Base-by-base conservation (phyloP, 2,329 filamentous ascomycete genomes). In the Botryosphaeria agaves region DNA sequence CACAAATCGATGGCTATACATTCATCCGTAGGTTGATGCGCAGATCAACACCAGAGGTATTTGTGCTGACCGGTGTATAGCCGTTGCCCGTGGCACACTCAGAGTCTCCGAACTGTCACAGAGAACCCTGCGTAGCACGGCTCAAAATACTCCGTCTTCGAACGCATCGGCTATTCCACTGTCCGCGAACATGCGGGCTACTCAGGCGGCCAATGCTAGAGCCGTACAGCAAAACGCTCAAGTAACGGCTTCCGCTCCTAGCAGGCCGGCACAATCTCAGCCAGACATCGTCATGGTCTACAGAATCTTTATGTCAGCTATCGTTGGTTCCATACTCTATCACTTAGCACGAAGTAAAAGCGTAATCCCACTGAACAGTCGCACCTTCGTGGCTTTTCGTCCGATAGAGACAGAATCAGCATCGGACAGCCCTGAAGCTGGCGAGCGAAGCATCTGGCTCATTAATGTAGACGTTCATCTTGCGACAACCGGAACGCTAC, bases 251-350 rank as follows among this genome's bases (percentile, higher is more conserved):
- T 19, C 31, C 8, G 28, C 30, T 5, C 28, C 18, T n/a, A 20
- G 14, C n/a, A 14, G 18, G n/a, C 8, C 35, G 11, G 35, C 38
- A n/a, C 37, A 43, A 17, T 42, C 36, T 18, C 44, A 41, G 23
- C 39, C 40, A 8, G 41, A 46, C n/a, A n/a, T n/a, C n/a, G n/a
- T n/a, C n/a, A n/a, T n/a, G n/a, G 35, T 54, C 19, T 55, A 55
- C 41, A 48, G 51, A 35, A 41, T 53, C 19, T 53, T 54, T 39
- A 48, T 42, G 5, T 49, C 51, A 17, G 47, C 52, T 27, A 44
- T 55, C 28, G 37, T 50, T 32, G 49, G 47, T 21, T 39, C 49
- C 28, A 39, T 54, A 36, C 48, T 49, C 15, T 52, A 45, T 24
- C 34, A 41, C 27, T 34, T 54, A 26, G 47, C 48, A 33, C 45